Evolutionary conservation across 1,284 basidiomycete genomes (phyloP), one percentile per base, ranked within the genome.

Genomic region (Tylopilus sp.): DNA sequence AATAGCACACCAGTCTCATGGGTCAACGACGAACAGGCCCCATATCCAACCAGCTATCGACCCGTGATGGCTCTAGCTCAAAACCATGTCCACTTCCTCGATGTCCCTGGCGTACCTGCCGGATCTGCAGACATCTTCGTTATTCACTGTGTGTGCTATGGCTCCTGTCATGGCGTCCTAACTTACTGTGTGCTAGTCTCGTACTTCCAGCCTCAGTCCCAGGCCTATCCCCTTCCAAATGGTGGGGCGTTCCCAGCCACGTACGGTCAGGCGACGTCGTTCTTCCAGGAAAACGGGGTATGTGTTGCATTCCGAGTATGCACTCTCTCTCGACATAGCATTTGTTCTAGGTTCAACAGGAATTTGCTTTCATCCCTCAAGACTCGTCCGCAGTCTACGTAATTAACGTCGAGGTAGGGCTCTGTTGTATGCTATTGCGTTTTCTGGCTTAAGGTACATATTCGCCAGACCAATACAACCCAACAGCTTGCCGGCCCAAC

Each of bases 351-450:
- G 82, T 87, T n/a, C 89, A 91, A 60, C 76, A 85, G 59, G 82
- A 89, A 64, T 89, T 92, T 66, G 87, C 86, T 2, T 95, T 84
- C 70, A 78, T 95, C 49, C 92, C 92, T 31, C 79, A 87, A 65
- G 89, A 92, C 61, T 83, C 82, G 47, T 87, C 86, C 10, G 74
- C 76, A 26, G 85, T 88, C 16, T 94, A 88, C 64, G 77, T 95
- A 44, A 75, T 92, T 63, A 86, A 90, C 60, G 86, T 89, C 42
- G 76, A 81, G 69, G 81, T 82, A 64, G 15, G 63, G 55, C 26
- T 28, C 28, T 10, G 2, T 33, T 18, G 5, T 8, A 1, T 9
- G 8, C 19, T 15, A 10, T 21, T 1, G 11, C 40, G 8, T 3
- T 25, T 26, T 6, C 15, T 54, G 16, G 21, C 46, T 61, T 25